Evolutionary conservation across 2,329 filamentous ascomycete species (phyloP).

Genomic region (Acrocalymma vagum): DNA sequence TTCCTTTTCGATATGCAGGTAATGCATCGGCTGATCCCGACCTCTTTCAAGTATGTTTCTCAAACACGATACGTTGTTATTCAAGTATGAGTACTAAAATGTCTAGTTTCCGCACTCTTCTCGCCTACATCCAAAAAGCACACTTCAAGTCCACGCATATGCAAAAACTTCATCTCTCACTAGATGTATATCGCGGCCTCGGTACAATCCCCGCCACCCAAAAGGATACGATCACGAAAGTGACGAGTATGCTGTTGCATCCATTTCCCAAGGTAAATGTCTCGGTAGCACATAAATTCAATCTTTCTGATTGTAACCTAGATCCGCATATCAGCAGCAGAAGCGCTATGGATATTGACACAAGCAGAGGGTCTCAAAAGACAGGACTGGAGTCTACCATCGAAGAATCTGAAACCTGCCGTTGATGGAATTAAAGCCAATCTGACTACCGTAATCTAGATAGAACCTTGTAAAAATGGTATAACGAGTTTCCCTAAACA

Average conservation of each 20-base stretch:
- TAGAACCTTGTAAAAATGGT: no score
- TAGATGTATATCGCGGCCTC: conserved; percentile 80
- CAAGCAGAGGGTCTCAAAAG: conserved; percentile 43
- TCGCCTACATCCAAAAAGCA: conserved; percentile 76
- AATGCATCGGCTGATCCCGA: conserved; percentile 47
- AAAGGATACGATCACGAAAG: conserved; percentile 70
- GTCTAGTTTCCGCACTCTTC: conserved; percentile 65
- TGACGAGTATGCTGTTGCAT: conserved; percentile 78
- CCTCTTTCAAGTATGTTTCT: conserved; percentile 63
- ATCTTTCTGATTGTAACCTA: conserved; percentile 13
- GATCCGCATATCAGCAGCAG: conserved; percentile 50
- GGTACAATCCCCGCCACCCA: conserved; percentile 61
- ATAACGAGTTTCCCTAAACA: no score
- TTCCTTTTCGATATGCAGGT: conserved; percentile 68
- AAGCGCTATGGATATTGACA: conserved; percentile 50
- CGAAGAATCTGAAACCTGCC: conserved; percentile 39
- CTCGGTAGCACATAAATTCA: background rate
- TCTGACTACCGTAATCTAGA: no score
- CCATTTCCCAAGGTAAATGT: conserved; percentile 76
- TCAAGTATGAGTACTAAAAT: no score
- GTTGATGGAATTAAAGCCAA: conserved; percentile 34
- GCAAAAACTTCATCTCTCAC: conserved; percentile 79
- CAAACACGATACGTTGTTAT: no score
- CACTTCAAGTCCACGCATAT: conserved; percentile 86
- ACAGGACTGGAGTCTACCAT: conserved; percentile 44